Evolutionary conservation across 768 basidiomycete genomes (phyloP).

Genomic region (Stropharia rugosoannulata): DNA sequence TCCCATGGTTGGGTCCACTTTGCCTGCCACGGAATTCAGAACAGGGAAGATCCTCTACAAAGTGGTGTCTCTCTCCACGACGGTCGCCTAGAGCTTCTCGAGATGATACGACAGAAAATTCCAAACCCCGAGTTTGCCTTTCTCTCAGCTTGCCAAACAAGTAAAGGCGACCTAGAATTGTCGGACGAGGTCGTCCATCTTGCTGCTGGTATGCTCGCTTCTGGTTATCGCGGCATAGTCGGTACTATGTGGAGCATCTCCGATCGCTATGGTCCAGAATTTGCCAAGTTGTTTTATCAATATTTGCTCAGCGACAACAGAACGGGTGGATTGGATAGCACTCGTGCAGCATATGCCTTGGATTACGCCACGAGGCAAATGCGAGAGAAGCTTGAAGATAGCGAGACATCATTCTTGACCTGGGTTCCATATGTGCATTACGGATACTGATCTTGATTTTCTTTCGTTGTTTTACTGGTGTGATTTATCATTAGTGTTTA

Average conservation of each 20-base stretch:
- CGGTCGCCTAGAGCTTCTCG: conserved; percentile 16
- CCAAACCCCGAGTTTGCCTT: conserved; percentile 31
- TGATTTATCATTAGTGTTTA: no score
- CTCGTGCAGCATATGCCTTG: not conserved
- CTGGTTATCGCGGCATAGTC: conserved; percentile 29
- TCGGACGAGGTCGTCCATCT: conserved; percentile 32
- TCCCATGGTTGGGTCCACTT: conserved; percentile 27
- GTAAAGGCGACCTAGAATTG: conserved; percentile 22
- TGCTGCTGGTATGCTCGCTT: conserved; percentile 37
- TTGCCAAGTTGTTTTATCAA: conserved; percentile 32
- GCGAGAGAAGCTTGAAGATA: conserved; percentile 5
- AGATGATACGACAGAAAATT: conserved; percentile 6
- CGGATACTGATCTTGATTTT: conserved; percentile 2
- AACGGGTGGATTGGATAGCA: conserved; percentile 4
- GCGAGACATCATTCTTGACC: not conserved
- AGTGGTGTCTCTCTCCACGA: conserved; percentile 24
- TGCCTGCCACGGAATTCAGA: conserved; percentile 35
- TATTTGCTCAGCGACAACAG: conserved; percentile 11
- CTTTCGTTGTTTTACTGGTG: no score
- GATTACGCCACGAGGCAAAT: conserved; percentile 19
- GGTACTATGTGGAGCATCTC: conserved; percentile 43
- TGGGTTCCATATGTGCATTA: conserved; percentile 16
- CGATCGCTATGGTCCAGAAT: conserved; percentile 30
- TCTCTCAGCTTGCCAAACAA: conserved; percentile 33
- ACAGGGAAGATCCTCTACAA: conserved; percentile 20